Conservation (phyloP, 73 alveolate genomes). For the Breviolum minutum region DNA sequence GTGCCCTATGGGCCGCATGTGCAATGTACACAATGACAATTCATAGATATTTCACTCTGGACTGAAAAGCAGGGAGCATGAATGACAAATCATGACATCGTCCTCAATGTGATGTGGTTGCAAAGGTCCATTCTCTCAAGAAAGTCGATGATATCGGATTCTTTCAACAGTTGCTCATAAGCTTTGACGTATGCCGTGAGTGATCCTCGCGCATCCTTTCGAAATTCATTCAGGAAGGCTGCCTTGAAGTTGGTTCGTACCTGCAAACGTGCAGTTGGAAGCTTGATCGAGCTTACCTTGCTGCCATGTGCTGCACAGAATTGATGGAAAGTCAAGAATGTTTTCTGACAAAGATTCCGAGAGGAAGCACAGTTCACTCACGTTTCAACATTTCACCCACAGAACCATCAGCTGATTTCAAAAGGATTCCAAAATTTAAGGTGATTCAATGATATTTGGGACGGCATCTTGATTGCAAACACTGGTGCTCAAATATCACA, state of each 20-base stretch:
- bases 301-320: too few relatives aligned
- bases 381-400: too few relatives aligned
- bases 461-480: too few relatives aligned
- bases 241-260: conserved; percentile 80
- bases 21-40: too few relatives aligned
- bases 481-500: too few relatives aligned
- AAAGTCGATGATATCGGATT: not conserved
- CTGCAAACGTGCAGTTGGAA: not conserved
- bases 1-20: too few relatives aligned
- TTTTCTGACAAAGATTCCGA: not conserved
- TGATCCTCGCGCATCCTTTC: conserved; percentile 72
- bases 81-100: not conserved
- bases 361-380: too few relatives aligned
- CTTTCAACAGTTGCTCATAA: conserved; percentile 68
- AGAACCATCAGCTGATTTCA: too few relatives aligned
- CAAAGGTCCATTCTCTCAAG: conserved; percentile 76
- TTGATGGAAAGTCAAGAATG: not conserved
- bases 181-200: conserved; percentile 87
- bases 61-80: not conserved
- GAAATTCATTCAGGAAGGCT: conserved; percentile 87
- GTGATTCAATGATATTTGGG: too few relatives aligned
- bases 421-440: too few relatives aligned
- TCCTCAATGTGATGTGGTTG: conserved; percentile 88
- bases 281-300: too few relatives aligned
- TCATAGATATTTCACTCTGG: too few relatives aligned